Evolutionary conservation across 2,329 filamentous ascomycete genomes (phyloP), one percentile per base, ranked within the genome.

Genomic region (Claviceps africana): DNA sequence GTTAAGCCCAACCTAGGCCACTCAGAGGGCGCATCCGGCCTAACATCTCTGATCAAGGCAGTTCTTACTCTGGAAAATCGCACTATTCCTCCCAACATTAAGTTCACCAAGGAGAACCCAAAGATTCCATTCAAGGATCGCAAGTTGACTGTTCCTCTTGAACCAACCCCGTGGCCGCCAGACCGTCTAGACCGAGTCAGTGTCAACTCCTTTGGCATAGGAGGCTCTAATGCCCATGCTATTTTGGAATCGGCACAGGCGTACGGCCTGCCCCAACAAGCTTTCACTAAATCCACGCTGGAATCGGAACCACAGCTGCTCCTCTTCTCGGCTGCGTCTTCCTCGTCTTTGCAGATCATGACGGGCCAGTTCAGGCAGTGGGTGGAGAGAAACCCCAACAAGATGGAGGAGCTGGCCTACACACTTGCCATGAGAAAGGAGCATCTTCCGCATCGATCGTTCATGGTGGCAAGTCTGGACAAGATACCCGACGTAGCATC

Each of bases 201-300:
- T 56, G 58, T 70, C 25, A 70, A 68, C 56, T 62, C 58, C 13
- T 71, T 68, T 51, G 68, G 69, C 0, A 66, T 60, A 52, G 68
- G 68, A 3, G 67, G 68, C 7, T 58, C 62, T 13, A 70, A 71
- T 50, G 61, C 59, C 2, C 66, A 70, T 42, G 58, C 61, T 15
- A 56, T 65, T 19, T 17, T 64, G 0, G 64, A 65, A 22, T 44
- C 13, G 7, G 21, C 42, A 44, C 33, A 35, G 33, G 33, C 11
- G 33, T 35, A 35, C 33, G 13, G 33, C 33, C 10, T 35, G 4
- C 13, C 10, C 33, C 13, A 35, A 15, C 4, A 2, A 35, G 3
- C 33, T 35, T 9, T 15, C 33, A 35, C 33, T 35, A 2, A 35
- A 15, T 5, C 15, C 33, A 13, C 33, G 33, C 33, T 35, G 2